Evolutionary conservation across 2,329 filamentous ascomycete genomes (phyloP), one percentile per base, ranked within the genome.

Genomic region (Aspergillus awamori): DNA sequence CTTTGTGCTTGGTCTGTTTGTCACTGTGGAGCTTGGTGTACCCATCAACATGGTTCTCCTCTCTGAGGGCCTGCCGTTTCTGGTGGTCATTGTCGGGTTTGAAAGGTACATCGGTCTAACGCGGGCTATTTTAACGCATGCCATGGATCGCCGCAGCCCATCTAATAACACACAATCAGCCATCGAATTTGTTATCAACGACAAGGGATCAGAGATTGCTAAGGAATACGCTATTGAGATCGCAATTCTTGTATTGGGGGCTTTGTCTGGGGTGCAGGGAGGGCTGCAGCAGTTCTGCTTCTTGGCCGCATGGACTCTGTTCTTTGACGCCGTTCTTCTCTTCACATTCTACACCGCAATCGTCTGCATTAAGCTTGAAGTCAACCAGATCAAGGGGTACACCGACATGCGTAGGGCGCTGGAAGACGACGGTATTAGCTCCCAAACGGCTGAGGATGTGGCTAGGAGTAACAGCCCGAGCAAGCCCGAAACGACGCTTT

Each of bases 311-410:
- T 98, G 94, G 95, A 97, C 97, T 63, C 80, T 99, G 55, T 89
- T 97, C 78, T 99, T 98, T 74, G 95, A 99, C 80, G 93, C 93
- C 77, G 83, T 97, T 63, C 83, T 99, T 65, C 88, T 99, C 38
- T 96, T 99, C 79, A 96, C 94, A 53, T 98, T 99, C 79, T 98
- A 97, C 81, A 97, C 93, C 13, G 92, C 95, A 1, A 97, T 99
- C 70, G 86, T 99, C 53, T 97, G 95, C 52, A 98, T 99, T 82
- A 96, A 94, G 82, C 91, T 53, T 7, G 51, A 53, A 36, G 20
- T 39, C 30, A 53, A 53, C 15, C 51, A 24, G 17, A 53, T 53
- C n/a, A 53, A 39, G 51, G 51, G 95, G 61, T 95, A 99, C 73
- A 91, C 98, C 47, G 88, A 93, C 59, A 89, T 97, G 74, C 92